Evolutionary conservation across 352 stramenopile species (phyloP), one percentile per base, ranked within the genome.

Genomic region (Pythium scleroteichum): DNA sequence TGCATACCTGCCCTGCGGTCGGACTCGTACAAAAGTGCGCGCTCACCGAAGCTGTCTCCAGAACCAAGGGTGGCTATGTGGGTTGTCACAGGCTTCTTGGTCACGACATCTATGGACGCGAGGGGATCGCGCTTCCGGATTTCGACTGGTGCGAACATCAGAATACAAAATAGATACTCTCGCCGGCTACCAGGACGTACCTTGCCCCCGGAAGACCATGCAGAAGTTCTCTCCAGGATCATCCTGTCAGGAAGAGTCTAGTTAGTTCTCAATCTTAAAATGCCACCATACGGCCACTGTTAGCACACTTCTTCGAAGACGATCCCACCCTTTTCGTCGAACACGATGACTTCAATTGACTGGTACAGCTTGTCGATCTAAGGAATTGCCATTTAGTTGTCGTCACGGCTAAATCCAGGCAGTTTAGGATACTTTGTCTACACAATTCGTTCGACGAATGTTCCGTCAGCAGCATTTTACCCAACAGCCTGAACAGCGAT

Each of bases 151-250:
- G 10, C 10, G 29, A 35, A 5, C 5, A 35, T 35, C 10, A 35
- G 29, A 35, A 10, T 35, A 10, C 29, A 35, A 10, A 10, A 35
- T 17, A 54, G 17, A 14, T 22, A 51, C 5, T 33, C 29, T 51
- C 22, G 38, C 22, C 10, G 44, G n/a, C n/a, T n/a, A n/a, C 23
- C 17, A 10, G 2, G 24, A 39, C 62, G n/a, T 56, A 89, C 82
- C 82, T 82, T 78, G 71, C 39, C 85, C 85, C 14, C 81, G 73
- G 48, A 87, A 90, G 7, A 94, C 76, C 62, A 92, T 74, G 44
- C 90, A 92, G 35, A 92, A 91, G 23, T 75, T 89, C 27, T 92
- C 82, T 16, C 85, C 82, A 19, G 75, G 73, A 14, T 94, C 85
- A 7, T 83, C 79, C 82, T 94, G 38, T 4, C 0, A 41, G 14